A percentile compares a stretch with the other conserved stretches of the same genome.
These are phyloP conservation scores for Clavispora santaluciae DNA, from an alignment of 805 yeast species.

Conservation along the genomic window DNA sequence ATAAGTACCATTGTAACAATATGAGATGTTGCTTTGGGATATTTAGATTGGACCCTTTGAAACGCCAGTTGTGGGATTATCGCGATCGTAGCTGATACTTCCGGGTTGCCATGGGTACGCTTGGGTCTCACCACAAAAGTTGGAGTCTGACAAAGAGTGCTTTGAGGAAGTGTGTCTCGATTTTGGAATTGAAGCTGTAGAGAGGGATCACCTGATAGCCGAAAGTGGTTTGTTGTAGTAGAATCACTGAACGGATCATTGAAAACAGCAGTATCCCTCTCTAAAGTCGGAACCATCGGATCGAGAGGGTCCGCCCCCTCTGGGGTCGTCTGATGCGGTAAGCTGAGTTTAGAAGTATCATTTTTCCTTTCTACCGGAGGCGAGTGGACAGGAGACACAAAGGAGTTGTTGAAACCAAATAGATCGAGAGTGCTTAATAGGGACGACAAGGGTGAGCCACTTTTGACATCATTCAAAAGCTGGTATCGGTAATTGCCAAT, in stretches of 20 bases:
- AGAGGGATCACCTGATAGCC: not conserved
- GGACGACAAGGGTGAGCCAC: constrained; percentile 82
- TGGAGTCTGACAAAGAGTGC: constrained; percentile 15
- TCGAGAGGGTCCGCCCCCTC: no score
- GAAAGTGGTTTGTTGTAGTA: no score
- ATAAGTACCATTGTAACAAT: constrained; percentile 90
- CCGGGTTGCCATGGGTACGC: constrained; percentile 3
- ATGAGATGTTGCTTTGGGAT: constrained; percentile 88
- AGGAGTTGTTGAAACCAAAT: constrained; percentile 34
- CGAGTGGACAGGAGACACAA: not conserved
- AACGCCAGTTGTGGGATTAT: constrained; percentile 87
- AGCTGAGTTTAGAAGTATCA: not conserved
- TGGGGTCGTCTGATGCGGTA: no score
- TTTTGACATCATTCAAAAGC: constrained; percentile 70
- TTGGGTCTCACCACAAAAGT: constrained; percentile 69
- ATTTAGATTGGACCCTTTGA: constrained; percentile 60
- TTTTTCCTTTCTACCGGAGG: not conserved
- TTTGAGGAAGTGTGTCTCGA: not conserved
- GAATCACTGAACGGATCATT: no score
- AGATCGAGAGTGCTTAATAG: constrained; percentile 73
- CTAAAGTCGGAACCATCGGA: no score
- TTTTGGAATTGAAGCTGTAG: not conserved
- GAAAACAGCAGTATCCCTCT: no score
- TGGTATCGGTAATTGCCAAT: constrained; percentile 64
- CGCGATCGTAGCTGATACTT: constrained; percentile 65